Evolutionary conservation across 164 flowering plant genomes (phyloP).

Genomic region (Stephania japonica): DNA sequence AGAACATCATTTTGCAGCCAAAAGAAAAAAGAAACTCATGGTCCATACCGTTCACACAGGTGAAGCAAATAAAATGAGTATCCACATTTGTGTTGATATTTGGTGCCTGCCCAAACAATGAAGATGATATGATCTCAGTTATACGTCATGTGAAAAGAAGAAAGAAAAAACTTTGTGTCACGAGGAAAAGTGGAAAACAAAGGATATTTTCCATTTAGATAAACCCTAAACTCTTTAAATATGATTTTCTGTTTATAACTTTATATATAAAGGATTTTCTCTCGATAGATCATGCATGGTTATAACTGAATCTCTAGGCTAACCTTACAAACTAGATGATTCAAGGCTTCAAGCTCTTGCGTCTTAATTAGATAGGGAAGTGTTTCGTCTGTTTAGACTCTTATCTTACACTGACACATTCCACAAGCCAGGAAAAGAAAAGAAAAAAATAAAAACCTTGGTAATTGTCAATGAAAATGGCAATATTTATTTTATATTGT

Average conservation of each 20-base stretch:
- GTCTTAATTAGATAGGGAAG: too few species aligned
- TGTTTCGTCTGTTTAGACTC: neutral
- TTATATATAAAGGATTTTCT: neutral
- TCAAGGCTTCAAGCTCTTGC: neutral
- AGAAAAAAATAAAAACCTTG: neutral
- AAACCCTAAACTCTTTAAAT: too few species aligned
- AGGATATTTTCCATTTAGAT: neutral
- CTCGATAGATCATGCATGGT: neutral
- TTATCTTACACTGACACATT: neutral
- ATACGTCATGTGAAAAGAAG: neutral
- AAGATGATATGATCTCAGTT: neutral
- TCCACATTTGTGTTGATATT: conserved; percentile 41
- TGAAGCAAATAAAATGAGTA: conserved; percentile 87
- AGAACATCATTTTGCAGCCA: neutral
- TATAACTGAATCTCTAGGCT: neutral
- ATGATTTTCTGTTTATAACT: too few species aligned
- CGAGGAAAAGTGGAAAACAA: neutral
- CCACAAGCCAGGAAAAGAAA: neutral
- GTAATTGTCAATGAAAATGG: neutral
- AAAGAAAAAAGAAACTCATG: neutral
- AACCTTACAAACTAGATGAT: neutral
- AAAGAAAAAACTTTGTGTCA: neutral
- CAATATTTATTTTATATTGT: neutral
- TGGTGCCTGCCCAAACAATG: conserved; percentile 49
- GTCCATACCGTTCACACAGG: conserved; percentile 73